phyloP scores from a whole-genome alignment of 2,329 filamentous ascomycete genomes.

The Microcyclospora pomicola region DNA sequence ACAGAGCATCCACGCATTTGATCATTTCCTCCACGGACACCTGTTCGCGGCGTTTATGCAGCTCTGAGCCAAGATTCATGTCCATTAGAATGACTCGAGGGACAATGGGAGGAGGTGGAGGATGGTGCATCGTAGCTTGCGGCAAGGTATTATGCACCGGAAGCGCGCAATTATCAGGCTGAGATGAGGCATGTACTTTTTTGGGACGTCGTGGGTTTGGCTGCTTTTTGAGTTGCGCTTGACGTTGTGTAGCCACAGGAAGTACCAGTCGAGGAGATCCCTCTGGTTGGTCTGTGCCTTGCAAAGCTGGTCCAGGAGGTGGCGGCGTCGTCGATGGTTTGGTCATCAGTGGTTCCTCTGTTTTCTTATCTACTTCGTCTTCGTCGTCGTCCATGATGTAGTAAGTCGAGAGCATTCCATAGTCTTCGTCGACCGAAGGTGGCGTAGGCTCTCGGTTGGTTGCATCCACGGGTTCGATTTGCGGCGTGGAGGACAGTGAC shows the following conservation, averaged over 20 bases:
- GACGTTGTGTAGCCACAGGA: neutral
- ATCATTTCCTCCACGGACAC: constrained; percentile 15
- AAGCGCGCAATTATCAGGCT: no score
- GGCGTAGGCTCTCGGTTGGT: constrained; percentile 6
- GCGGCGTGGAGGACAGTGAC: constrained; percentile 9
- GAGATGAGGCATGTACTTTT: no score
- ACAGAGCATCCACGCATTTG: constrained; percentile 14
- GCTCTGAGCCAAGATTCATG: constrained; percentile 11
- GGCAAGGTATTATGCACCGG: no score
- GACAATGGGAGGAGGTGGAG: constrained; percentile 1
- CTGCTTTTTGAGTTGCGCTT: constrained; percentile 1
- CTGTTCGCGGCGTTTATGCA: constrained; percentile 6
- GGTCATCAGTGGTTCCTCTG: constrained; percentile 3
- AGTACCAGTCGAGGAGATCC: neutral
- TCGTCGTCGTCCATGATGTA: constrained; percentile 18
- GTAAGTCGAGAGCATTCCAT: constrained; percentile 20
- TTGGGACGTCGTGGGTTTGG: neutral
- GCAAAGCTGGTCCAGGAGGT: neutral
- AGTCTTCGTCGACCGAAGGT: constrained; percentile 12
- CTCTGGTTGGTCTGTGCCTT: constrained; percentile 1
- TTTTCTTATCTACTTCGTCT: constrained; percentile 3
- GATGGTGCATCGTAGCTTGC: neutral
- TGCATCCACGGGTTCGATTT: constrained; percentile 3
- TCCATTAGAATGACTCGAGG: constrained; percentile 4
- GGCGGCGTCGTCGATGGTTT: constrained; percentile 4